Evolutionary conservation across 2,329 filamentous ascomycete species (phyloP).

Genomic region (Epichloe gansuensis): DNA sequence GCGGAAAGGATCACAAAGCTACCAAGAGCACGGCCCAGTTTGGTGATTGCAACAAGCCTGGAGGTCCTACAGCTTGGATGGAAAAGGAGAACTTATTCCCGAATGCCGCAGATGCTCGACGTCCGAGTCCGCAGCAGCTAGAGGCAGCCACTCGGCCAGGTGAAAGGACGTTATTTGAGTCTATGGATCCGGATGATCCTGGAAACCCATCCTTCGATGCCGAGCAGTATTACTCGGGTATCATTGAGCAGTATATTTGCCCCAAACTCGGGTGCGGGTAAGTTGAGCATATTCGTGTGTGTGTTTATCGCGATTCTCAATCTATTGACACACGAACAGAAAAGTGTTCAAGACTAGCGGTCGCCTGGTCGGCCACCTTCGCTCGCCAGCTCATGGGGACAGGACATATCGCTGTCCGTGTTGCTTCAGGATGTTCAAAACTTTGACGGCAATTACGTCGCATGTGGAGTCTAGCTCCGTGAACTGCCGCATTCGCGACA

Average conservation of each 20-base stretch:
- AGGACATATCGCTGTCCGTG: slow-evolving; percentile 27
- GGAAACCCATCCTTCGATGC: slow-evolving; percentile 32
- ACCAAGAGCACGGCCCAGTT: neutral
- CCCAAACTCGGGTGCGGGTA: slow-evolving; percentile 40
- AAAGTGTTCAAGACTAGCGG: slow-evolving; percentile 25
- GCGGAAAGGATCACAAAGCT: neutral
- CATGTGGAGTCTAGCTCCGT: slow-evolving; percentile 34
- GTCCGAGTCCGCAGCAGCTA: slow-evolving; percentile 11
- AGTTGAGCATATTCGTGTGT: slow-evolving; percentile 11
- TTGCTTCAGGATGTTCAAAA: slow-evolving; percentile 30
- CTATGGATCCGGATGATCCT: slow-evolving; percentile 29
- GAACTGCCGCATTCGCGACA: slow-evolving; percentile 30
- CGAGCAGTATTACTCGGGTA: slow-evolving; percentile 30
- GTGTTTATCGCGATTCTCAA: neutral
- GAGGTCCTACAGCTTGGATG: neutral
- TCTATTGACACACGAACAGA: slow-evolving; percentile 14
- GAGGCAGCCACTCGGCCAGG: slow-evolving; percentile 7
- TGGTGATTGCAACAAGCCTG: neutral
- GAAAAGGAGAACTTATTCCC: neutral
- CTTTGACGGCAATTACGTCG: slow-evolving; percentile 29
- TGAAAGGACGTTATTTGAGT: slow-evolving; percentile 5
- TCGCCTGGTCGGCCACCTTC: slow-evolving; percentile 30
- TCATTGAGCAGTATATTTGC: slow-evolving; percentile 36
- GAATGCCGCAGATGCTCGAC: slow-evolving; percentile 9
- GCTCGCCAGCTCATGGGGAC: slow-evolving; percentile 26